Base-by-base conservation (phyloP, 2,329 filamentous ascomycete genomes). In the Fusarium transvaalense region DNA sequence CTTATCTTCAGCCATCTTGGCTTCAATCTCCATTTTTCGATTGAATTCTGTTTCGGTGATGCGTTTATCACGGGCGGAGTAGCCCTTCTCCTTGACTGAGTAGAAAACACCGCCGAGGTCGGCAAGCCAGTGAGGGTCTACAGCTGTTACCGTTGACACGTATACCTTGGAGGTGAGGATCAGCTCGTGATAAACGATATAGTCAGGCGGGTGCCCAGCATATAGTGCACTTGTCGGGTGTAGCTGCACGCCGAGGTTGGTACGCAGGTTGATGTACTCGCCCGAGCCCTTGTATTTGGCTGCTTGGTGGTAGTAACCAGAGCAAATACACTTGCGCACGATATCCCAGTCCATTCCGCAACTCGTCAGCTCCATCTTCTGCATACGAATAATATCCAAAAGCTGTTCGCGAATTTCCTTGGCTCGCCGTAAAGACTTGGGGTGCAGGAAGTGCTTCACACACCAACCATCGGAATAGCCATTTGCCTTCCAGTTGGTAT, bases 271-370 rank as follows among this genome's bases (percentile, higher is more conserved):
- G 81, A 97, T 91, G 82, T 98, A 99, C 81, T 99, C 97, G 72
- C 96, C 96, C 17, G 97, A 93, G 4, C 96, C 97, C 81, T 97
- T 97, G 68, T 97, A 94, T 75, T 94, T 94, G 31, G 96, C 96
- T 8, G 96, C 96, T 82, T 99, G 96, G 76, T 98, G 95, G 81
- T 98, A 99, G 83, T 97, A 99, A 14, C 96, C 96, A 0, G 92
- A 94, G 83, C 97, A 99, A 76, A 99, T 97, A 78, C 95, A 98
- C 79, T 96, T 95, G 66, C 96, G 90, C 58, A 98, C 93, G 12
- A 97, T 84, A 78, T 99, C 97, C 92, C 96, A 97, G 81, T 99
- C 97, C 42, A 95, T 98, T 32, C 96, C 96, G 75, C 94, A 97
- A 79, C 92, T 94, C 42, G 89, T 83, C 73, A 98, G 86, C 53